A percentile compares a stretch with the other conserved stretches of the same genome.
Evolutionary conservation across 306 rosid species (phyloP).

Genomic region (Lablab purpureus): DNA sequence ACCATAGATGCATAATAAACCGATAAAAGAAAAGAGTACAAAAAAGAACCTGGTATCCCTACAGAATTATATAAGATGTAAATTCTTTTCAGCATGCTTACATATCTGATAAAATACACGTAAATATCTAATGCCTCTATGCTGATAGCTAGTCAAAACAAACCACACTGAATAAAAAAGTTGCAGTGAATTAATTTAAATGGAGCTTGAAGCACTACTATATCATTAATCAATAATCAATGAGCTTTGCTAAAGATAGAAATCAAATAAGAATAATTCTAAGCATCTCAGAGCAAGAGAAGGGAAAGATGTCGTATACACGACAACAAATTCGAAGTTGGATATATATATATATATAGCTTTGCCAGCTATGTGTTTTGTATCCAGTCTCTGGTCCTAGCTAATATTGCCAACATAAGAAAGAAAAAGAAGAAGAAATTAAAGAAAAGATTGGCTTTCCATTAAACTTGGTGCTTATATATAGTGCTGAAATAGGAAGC

Average conservation of each 20-base stretch:
- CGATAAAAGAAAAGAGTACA: neutral
- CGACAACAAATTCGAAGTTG: constrained; percentile 13
- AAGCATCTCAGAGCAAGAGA: constrained; percentile 22
- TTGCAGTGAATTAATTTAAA: constrained; percentile 17
- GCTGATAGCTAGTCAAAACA: constrained; percentile 2
- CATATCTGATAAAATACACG: constrained; percentile 6
- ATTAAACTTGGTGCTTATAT: constrained; percentile 43
- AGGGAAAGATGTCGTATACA: neutral
- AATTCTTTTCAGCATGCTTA: neutral
- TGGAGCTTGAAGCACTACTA: constrained; percentile 17
- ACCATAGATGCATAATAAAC: neutral
- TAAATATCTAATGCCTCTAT: neutral
- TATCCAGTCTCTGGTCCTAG: constrained; percentile 21
- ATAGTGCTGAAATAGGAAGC: constrained; percentile 49
- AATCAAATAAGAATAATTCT: constrained; percentile 3
- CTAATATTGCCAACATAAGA: constrained; percentile 20
- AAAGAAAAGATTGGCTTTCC: constrained; percentile 40
- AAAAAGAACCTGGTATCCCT: neutral
- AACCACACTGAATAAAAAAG: constrained; percentile 35
- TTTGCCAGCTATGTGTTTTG: constrained; percentile 19
- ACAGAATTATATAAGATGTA: neutral
- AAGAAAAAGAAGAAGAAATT: neutral
- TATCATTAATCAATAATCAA: constrained; percentile 38
- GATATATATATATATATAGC: constrained; percentile 20
- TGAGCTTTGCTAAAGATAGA: constrained; percentile 6